These are phyloP conservation scores for Mycena amicta DNA, from an alignment of 768 basidiomycete genomes.

Conservation along the genomic window DNA sequence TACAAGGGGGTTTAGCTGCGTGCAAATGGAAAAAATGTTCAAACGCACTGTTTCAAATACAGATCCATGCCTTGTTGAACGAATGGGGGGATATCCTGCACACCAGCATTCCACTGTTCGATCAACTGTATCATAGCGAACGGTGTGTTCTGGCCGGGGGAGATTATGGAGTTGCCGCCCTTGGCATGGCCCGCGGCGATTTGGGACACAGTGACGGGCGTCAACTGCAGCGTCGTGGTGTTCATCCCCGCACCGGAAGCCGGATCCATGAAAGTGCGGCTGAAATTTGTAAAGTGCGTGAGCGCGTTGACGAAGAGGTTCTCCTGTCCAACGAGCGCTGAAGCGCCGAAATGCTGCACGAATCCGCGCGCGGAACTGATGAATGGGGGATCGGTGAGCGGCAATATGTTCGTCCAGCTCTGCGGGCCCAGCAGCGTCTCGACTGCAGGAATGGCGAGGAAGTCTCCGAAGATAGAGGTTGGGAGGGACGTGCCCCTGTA, in stretches of 20 bases:
- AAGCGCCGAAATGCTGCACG: conserved; percentile 38
- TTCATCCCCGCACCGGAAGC: not conserved
- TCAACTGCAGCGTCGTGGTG: not conserved
- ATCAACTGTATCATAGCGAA: not conserved
- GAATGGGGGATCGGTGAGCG: conserved; percentile 33
- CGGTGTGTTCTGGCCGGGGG: not conserved
- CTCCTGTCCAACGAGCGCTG: conserved; percentile 33
- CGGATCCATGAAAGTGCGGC: conserved; percentile 18
- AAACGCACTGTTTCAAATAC: not conserved
- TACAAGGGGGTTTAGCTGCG: not conserved
- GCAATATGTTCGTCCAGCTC: no score
- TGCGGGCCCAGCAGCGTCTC: conserved; percentile 29
- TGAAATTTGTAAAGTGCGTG: conserved; percentile 32
- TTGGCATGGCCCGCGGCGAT: not conserved
- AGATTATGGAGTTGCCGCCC: not conserved
- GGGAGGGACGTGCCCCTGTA: conserved; percentile 41
- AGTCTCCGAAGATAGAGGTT: conserved; percentile 33
- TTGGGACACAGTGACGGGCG: not conserved
- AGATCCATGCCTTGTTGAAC: not conserved
- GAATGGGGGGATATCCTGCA: not conserved
- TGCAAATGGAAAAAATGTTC: not conserved
- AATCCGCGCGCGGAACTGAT: no score
- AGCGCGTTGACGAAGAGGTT: conserved; percentile 33
- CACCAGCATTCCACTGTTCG: not conserved
- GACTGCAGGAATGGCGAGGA: conserved; percentile 38